These are phyloP conservation scores for Gossypium davidsonii DNA, from an alignment of 441 rosid genomes.

Conservation along the genomic window DNA sequence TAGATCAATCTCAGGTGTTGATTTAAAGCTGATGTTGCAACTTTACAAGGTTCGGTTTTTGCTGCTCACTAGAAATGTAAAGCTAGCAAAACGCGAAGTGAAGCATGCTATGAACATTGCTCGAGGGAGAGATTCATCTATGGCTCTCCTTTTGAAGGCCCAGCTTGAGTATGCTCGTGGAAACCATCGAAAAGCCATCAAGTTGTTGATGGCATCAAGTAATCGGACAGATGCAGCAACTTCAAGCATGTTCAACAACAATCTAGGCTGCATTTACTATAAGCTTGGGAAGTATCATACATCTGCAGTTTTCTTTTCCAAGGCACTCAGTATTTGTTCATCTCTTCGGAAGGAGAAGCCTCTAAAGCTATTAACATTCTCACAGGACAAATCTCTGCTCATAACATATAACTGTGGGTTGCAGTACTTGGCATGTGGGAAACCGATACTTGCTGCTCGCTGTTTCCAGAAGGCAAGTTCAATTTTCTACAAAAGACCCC, in stretches of 20 bases:
- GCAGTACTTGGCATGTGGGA: conserved; percentile 2
- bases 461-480: conserved; percentile 75
- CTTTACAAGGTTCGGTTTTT: conserved; percentile 81
- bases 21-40: conserved; percentile 85
- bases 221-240: conserved; percentile 56
- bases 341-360: conserved; percentile 72
- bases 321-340: conserved; percentile 60
- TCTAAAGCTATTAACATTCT: conserved; percentile 52
- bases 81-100: conserved; percentile 44
- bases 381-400: conserved; percentile 16
- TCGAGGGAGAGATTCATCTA: conserved; percentile 78
- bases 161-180: conserved; percentile 95
- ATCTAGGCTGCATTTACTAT: conserved; percentile 92
- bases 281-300: conserved; percentile 64
- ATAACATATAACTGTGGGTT: conserved; percentile 4
- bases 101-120: conserved; percentile 91
- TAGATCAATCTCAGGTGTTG: conserved; percentile 47
- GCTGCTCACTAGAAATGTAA: not conserved
- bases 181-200: conserved; percentile 84
- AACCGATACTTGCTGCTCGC: conserved; percentile 59
- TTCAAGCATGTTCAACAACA: conserved; percentile 76
- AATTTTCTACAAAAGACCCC: conserved; percentile 59
- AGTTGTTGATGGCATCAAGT: conserved; percentile 76
- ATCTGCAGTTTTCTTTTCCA: conserved; percentile 63
- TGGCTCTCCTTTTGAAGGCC: conserved; percentile 88